A percentile compares a stretch with the other conserved stretches of the same genome.
These are phyloP conservation scores for Macadamia tetraphylla DNA, from an alignment of 164 flowering plant species.

Conservation along the genomic window DNA sequence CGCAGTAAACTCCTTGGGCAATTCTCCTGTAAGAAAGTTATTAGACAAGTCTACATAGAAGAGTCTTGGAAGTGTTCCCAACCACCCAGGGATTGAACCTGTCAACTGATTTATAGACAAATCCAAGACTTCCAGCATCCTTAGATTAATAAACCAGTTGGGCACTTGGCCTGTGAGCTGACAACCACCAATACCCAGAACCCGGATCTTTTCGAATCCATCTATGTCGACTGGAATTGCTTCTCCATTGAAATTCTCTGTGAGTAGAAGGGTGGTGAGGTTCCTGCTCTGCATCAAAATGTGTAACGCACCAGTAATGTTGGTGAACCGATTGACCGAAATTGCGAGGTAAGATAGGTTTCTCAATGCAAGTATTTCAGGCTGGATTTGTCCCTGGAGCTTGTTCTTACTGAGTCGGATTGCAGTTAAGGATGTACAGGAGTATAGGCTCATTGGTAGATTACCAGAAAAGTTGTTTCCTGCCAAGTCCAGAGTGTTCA, in stretches of 20 bases:
- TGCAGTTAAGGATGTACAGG: constrained; percentile 46
- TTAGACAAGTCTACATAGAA: constrained; percentile 54
- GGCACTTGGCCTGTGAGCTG: constrained; percentile 43
- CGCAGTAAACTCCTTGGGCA: constrained; percentile 21
- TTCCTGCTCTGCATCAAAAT: constrained; percentile 35
- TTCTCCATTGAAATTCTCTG: constrained; percentile 41
- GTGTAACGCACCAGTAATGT: constrained; percentile 38
- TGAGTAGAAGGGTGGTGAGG: constrained; percentile 36
- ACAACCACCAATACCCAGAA: constrained; percentile 49
- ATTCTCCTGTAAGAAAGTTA: constrained; percentile 40
- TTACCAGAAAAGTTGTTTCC: constrained; percentile 44
- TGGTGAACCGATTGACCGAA: constrained; percentile 40
- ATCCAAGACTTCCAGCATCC: constrained; percentile 41
- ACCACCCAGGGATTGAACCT: constrained; percentile 51
- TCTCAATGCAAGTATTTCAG: constrained; percentile 29
- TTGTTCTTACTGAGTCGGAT: constrained; percentile 40
- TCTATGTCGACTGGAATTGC: constrained; percentile 29
- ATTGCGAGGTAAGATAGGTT: constrained; percentile 53
- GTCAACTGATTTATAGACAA: constrained; percentile 43
- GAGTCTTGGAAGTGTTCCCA: constrained; percentile 40
- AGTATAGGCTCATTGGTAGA: constrained; percentile 41
- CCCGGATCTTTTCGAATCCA: constrained; percentile 43
- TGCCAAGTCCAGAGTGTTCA: constrained; percentile 24
- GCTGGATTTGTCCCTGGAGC: constrained; percentile 39
- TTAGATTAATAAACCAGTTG: constrained; percentile 37